Evolutionary conservation across 805 yeast species (phyloP).

Genomic region (Blastobotrys attinorum): DNA sequence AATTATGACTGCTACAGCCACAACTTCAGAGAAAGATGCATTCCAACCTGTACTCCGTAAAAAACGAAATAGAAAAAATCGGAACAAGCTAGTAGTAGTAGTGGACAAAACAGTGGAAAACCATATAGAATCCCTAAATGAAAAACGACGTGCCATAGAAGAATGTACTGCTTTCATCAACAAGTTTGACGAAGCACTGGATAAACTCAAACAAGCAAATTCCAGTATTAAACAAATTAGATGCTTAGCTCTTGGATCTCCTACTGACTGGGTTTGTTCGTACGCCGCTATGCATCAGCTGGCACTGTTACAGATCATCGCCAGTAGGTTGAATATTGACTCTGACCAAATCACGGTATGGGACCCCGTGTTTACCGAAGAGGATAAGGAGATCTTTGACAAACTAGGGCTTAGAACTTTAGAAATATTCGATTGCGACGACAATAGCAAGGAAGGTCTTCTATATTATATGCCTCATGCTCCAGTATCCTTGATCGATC

Average conservation of each 20-base stretch:
- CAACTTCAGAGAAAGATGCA: too few relatives aligned
- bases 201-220: neutral
- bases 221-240: constrained; percentile 32
- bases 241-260: constrained; percentile 68
- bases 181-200: neutral
- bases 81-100: neutral
- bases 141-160: constrained; percentile 1
- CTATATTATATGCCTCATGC: constrained; percentile 73
- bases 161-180: neutral
- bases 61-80: constrained; percentile 5
- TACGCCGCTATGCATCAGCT: constrained; percentile 58
- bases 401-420: constrained; percentile 22
- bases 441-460: constrained; percentile 15
- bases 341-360: constrained; percentile 37
- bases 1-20: too few relatives aligned
- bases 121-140: neutral
- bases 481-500: constrained; percentile 36
- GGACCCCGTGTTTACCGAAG: constrained; percentile 54
- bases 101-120: neutral
- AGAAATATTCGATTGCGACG: constrained; percentile 17
- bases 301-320: constrained; percentile 45
- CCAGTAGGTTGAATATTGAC: constrained; percentile 20
- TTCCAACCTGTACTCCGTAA: constrained; percentile 4
- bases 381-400: constrained; percentile 36
- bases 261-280: constrained; percentile 37